Evolutionary conservation across 148 eudicot species (phyloP).

Genomic region (Persicaria tinctoria): DNA sequence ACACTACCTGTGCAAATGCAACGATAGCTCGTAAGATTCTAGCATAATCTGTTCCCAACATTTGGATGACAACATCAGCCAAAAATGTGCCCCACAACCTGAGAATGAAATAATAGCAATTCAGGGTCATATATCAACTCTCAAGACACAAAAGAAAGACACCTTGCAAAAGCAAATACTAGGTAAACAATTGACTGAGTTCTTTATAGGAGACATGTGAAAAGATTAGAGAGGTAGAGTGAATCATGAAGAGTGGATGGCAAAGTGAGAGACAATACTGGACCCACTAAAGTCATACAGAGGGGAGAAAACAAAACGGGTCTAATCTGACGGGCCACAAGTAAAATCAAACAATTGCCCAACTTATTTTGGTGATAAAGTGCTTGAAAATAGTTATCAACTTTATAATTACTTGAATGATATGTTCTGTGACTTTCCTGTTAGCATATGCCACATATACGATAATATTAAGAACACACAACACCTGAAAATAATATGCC

Average conservation of each 20-base stretch:
- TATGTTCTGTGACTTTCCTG: background rate
- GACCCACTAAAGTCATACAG: background rate
- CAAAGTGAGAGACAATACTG: background rate
- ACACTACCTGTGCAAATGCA: slow-evolving; percentile 84
- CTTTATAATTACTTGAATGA: background rate
- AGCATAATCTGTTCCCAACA: slow-evolving; percentile 97
- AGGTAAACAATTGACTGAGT: background rate
- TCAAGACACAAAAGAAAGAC: background rate
- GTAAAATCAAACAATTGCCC: background rate
- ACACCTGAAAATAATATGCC: no score
- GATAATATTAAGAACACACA: background rate
- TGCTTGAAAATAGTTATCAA: background rate
- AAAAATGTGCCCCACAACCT: slow-evolving; percentile 92
- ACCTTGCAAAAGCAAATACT: background rate
- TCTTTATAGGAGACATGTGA: background rate
- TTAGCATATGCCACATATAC: background rate
- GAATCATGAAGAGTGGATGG: background rate
- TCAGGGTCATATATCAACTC: background rate
- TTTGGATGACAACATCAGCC: slow-evolving; percentile 87
- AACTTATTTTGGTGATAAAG: background rate
- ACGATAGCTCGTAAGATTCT: slow-evolving; percentile 83
- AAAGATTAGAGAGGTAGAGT: background rate
- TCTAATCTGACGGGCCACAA: background rate
- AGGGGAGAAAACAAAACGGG: background rate
- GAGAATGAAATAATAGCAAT: slow-evolving; percentile 10